phyloP scores from a whole-genome alignment of 345 rosid genomes.

The Brassica juncea region DNA sequence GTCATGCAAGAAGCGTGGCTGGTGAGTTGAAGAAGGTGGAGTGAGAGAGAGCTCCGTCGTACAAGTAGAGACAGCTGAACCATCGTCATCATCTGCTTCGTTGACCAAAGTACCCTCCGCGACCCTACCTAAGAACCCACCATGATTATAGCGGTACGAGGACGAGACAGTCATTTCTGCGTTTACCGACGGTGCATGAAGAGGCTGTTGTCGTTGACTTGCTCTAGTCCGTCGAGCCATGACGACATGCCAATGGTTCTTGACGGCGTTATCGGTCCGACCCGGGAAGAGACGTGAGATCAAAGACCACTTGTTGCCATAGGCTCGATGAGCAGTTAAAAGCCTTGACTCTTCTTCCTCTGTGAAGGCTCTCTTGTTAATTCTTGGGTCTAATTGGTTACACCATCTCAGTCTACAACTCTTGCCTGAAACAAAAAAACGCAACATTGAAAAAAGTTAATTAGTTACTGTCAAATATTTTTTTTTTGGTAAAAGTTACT shows the following conservation, averaged over 20 bases:
- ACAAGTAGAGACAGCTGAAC: constrained; percentile 38
- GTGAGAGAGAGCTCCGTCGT: constrained; percentile 44
- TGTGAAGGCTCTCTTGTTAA: constrained; percentile 76
- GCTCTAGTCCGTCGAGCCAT: constrained; percentile 94
- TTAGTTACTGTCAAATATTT: background rate
- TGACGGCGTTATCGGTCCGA: constrained; percentile 94
- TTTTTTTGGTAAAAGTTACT: too few relatives aligned
- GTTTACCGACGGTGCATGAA: constrained; percentile 1
- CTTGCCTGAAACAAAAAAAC: constrained; percentile 59
- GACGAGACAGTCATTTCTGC: constrained; percentile 27
- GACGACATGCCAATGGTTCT: constrained; percentile 98
- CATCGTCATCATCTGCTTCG: constrained; percentile 26
- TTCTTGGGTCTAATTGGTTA: constrained; percentile 94
- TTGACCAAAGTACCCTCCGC: constrained; percentile 5
- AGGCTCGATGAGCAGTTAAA: constrained; percentile 77
- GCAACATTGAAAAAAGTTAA: background rate
- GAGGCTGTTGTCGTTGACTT: constrained; percentile 27
- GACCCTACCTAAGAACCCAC: constrained; percentile 12
- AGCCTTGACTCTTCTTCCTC: constrained; percentile 93
- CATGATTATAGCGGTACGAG: constrained; percentile 9
- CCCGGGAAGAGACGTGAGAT: constrained; percentile 95
- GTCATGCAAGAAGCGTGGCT: constrained; percentile 29
- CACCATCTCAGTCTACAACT: constrained; percentile 98
- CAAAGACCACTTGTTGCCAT: constrained; percentile 99
- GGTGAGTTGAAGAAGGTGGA: constrained; percentile 25